phyloP scores from a whole-genome alignment of 1,139 yeast genomes.

The Yamadazyma triangularis region DNA sequence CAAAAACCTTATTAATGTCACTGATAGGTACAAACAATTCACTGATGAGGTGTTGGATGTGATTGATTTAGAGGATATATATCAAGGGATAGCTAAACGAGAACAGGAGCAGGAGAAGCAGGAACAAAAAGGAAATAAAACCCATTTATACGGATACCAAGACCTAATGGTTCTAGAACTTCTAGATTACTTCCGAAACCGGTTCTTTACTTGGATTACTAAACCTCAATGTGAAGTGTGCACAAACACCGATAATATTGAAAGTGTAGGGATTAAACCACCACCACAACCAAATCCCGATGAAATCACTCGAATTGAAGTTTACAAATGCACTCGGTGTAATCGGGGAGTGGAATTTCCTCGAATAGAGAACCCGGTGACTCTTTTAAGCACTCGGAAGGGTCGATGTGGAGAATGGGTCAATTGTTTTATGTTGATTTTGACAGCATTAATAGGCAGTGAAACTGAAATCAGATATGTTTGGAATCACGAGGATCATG shows the following conservation, averaged over 20 bases:
- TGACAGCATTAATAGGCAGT: constrained; percentile 51
- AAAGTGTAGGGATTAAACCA: constrained; percentile 10
- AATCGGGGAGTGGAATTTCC: constrained; percentile 53
- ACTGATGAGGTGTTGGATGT: constrained; percentile 25
- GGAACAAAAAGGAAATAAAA: constrained; percentile 1
- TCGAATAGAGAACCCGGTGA: constrained; percentile 65
- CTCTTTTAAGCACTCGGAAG: constrained; percentile 52
- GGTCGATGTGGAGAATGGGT: constrained; percentile 99
- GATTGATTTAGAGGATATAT: constrained; percentile 34
- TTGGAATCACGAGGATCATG: constrained; percentile 93
- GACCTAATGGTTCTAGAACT: constrained; percentile 69
- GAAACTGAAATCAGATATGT: constrained; percentile 65
- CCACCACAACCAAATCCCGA: constrained; percentile 24
- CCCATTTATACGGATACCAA: constrained; percentile 33
- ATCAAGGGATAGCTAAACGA: constrained; percentile 31
- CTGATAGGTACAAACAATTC: too few species aligned
- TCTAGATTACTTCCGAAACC: constrained; percentile 71
- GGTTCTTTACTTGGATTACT: constrained; percentile 82
- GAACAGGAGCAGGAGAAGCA: constrained; percentile 18
- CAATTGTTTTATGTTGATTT: constrained; percentile 67
- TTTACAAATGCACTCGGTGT: constrained; percentile 59
- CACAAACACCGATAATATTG: constrained; percentile 19
- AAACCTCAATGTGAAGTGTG: constrained; percentile 62
- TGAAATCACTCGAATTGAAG: constrained; percentile 43
- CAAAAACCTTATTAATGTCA: too few species aligned